A percentile compares a stretch with the other conserved stretches of the same genome.
Evolutionary conservation across 805 yeast species (phyloP).

Genomic region (Phaffomyces antillensis): DNA sequence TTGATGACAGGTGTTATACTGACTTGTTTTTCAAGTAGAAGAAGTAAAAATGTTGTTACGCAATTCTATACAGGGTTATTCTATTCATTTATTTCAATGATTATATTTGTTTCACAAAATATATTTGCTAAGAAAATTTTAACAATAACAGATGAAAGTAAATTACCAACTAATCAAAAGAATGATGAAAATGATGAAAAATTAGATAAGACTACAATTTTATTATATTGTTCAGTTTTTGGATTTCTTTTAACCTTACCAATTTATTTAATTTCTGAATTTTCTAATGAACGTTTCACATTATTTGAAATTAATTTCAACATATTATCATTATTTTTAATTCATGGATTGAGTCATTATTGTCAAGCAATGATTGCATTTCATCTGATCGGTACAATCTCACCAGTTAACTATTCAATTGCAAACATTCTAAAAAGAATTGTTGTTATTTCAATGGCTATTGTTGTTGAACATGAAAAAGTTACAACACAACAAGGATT

Average conservation of each 20-base stretch:
- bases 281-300: conserved; percentile 24
- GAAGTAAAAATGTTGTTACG: conserved; percentile 9
- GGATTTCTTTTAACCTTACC: conserved; percentile 67
- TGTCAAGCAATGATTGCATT: conserved; percentile 69
- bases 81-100: conserved; percentile 35
- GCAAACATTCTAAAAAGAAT: conserved; percentile 74
- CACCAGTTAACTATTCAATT: conserved; percentile 74
- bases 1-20: conserved; percentile 80
- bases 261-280: conserved; percentile 53
- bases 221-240: conserved; percentile 62
- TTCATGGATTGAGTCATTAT: conserved; percentile 70
- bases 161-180: conserved; percentile 14
- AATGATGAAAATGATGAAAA: conserved; percentile 28
- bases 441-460: conserved; percentile 58
- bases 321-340: conserved; percentile 33
- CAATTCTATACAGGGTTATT: conserved; percentile 26
- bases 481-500: conserved; percentile 36
- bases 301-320: conserved; percentile 22
- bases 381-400: conserved; percentile 61
- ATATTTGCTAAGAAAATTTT: conserved; percentile 71
- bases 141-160: conserved; percentile 35
- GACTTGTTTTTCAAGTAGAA: conserved; percentile 48
- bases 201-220: conserved; percentile 63
- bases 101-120: conserved; percentile 70
- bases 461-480: conserved; percentile 50